Base-by-base conservation (phyloP, 371 early-diverging fungal species). In the Parasitella parasitica region DNA sequence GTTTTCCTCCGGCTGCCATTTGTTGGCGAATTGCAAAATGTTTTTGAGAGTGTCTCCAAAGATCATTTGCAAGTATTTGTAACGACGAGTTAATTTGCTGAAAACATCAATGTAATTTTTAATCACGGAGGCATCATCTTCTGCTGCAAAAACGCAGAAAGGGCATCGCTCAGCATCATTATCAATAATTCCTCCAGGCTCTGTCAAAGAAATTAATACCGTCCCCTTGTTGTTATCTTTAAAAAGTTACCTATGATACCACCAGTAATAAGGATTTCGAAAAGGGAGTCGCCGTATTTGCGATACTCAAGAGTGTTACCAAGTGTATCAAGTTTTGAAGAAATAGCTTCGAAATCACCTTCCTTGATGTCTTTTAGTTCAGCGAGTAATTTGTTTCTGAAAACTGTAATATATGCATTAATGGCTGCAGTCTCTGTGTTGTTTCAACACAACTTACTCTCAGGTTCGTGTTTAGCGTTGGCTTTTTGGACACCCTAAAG, bases 221-320 rank as follows among this genome's bases (percentile, higher is more conserved):
- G 4, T 22, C 41, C 12, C 46, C 22, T 28, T 8, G 5, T 46
- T 26, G 34, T 22, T 26, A 8, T 16, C 16, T 1, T 16, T 20
- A 4, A 22, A 20, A 49, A 35, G 41, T 67, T 82, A 91, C 93
- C 91, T 65, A 91, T 78, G 58, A 95, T 86, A 65, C 95, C 95
- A 58, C 97, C 97, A 59, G 90, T 88, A 66, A 95, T 87, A 69
- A 95, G 80, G 54, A 95, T 78, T 83, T 96, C 97, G 76, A 95
- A 96, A 63, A 96, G 86, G 32, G 92, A 82, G 68, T 96, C 97
- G 62, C 89, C 93, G 91, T 96, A 96, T 71, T 92, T 90, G 73
- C 92, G 91, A 82, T 92, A 94, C 68, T 95, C 96, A 68, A 95
- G 89, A 66, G 91, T 92, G 65, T 91, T 91, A 59, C 91, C 94